Conservation (phyloP, 768 basidiomycete species). For the Exsudoporus frostii region DNA sequence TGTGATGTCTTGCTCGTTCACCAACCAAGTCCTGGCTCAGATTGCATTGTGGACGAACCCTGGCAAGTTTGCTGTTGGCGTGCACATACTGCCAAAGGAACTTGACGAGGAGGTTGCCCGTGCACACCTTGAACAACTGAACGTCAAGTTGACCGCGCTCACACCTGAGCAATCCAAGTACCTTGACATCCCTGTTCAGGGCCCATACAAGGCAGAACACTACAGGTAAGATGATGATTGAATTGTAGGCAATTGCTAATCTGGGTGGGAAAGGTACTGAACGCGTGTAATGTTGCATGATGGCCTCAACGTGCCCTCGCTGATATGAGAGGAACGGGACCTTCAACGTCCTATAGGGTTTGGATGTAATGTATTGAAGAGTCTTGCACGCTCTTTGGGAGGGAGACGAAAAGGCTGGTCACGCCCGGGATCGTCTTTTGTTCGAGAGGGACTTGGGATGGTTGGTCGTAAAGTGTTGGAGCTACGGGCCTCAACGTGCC, state of each 20-base stretch:
- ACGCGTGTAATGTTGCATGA: conserved; percentile 29
- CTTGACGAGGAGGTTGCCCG: conserved; percentile 99
- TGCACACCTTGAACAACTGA: conserved; percentile 87
- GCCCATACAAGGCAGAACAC: conserved; percentile 74
- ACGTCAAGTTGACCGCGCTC: conserved; percentile 88
- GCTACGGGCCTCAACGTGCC: conserved; percentile 39
- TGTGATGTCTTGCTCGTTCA: conserved; percentile 99
- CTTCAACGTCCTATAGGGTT: conserved; percentile 59
- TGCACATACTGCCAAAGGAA: conserved; percentile 98
- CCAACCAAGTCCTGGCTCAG: conserved; percentile 97
- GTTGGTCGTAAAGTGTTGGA: conserved; percentile 11
- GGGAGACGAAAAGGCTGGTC: conserved; percentile 18
- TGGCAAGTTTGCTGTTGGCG: conserved; percentile 91
- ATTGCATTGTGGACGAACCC: conserved; percentile 96
- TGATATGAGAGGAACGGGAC: conserved; percentile 54
- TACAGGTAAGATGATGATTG: conserved; percentile 46
- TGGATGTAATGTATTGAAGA: conserved; percentile 51
- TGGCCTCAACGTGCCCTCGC: conserved; percentile 82
- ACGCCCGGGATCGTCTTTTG: conserved; percentile 16
- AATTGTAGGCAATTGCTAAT: neutral
- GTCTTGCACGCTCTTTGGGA: conserved; percentile 43
- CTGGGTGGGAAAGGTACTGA: conserved; percentile 28
- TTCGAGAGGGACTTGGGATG: conserved; percentile 5
- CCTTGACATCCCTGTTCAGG: conserved; percentile 83
- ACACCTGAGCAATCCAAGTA: conserved; percentile 76